Evolutionary conservation across 805 yeast genomes (phyloP), one percentile per base, ranked within the genome.

Genomic region (Saturnispora gosingensis): DNA sequence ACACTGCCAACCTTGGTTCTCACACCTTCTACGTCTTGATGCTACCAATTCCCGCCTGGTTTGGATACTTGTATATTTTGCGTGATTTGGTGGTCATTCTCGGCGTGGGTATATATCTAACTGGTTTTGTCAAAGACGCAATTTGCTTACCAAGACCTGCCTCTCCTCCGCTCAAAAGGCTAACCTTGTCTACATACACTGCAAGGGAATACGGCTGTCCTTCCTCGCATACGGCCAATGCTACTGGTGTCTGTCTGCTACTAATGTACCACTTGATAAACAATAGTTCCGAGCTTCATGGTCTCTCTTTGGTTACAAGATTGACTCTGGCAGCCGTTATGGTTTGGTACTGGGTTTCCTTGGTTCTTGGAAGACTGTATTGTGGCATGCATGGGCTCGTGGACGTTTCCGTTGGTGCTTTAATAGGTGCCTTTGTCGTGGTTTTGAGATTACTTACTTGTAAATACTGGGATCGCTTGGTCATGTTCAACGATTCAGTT

Each of bases 341-440:
- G 25, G 51, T 59, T 16, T 46, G 77, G 22, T 89, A 89, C 64
- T 81, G 80, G 60, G 53, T 73, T 36, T 79, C 89, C 7, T 71
- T 93, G 54, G 76, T 86, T 1, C 64, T 80, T 54, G 99, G 99
- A 16, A 73, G 99, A 51, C 61, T 91, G 9, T 91, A 93, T 69
- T 89, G 96, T 65, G 99, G 99, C 3, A 91, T 91, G 99, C 99
- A 93, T 68, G 98, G 99, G 2, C 77, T 86, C 54, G 67, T 85
- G 22, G 99, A 93, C 64, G 73, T 93, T 3, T 48, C 69, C 0
- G 63, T 77, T 18, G 99, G 99, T 5, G 68, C 78, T 0, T 0
- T 76, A 0, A 68, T 88, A 16, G 99, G 99, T 0, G 46, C 69
- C 0, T 38, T 68, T 0, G 71, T 84, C 35, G 78, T 78, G 55